Percentiles rank a stretch among this genome's conserved stretches.
These are phyloP conservation scores for Colletotrichum cordylinicola DNA, from an alignment of 2,329 filamentous ascomycete species.

Conservation along the genomic window DNA sequence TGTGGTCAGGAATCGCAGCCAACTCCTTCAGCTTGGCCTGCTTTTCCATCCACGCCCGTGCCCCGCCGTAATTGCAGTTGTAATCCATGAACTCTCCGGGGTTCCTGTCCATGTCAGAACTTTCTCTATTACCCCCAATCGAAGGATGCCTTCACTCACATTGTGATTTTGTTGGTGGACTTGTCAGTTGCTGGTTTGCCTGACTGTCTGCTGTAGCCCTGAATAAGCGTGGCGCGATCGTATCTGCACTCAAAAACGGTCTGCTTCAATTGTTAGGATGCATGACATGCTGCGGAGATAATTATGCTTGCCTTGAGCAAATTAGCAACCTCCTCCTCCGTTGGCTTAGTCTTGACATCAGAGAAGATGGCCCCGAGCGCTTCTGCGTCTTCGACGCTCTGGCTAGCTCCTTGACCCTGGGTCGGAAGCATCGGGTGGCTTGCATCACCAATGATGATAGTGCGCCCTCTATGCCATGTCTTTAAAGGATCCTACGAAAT, in stretches of 20 bases:
- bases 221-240: conserved; percentile 44
- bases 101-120: conserved; percentile 35
- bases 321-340: conserved; percentile 26
- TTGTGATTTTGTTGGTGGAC: background rate
- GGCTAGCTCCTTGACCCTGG: conserved; percentile 46
- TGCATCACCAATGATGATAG: conserved; percentile 27
- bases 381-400: conserved; percentile 47
- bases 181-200: conserved; percentile 41
- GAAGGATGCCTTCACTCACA: background rate
- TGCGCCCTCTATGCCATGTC: conserved; percentile 32
- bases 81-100: conserved; percentile 48
- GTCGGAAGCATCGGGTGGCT: conserved; percentile 39
- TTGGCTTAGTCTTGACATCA: conserved; percentile 21
- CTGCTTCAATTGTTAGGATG: background rate
- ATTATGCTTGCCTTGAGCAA: conserved; percentile 12
- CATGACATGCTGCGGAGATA: background rate
- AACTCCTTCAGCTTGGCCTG: background rate
- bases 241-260: conserved; percentile 33
- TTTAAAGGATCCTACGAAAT: conserved; percentile 36
- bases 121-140: conserved; percentile 6
- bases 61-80: conserved; percentile 42
- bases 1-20: background rate
- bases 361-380: conserved; percentile 36
- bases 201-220: conserved; percentile 46
- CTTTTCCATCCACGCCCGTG: conserved; percentile 32